phyloP scores from a whole-genome alignment of 805 yeast genomes.

The Pichia scutulata region DNA sequence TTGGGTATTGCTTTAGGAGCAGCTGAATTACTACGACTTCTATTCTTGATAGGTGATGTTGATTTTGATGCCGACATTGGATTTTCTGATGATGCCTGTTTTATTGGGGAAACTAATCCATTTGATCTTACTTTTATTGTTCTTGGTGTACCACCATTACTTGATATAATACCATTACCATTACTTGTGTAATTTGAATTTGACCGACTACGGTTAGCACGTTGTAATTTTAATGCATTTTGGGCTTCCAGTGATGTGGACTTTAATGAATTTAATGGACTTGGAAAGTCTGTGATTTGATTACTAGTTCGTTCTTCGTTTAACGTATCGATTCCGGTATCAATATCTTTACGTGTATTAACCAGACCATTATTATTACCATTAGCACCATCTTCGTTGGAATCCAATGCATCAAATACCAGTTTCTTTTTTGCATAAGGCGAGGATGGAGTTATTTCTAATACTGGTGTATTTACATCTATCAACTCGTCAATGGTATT shows the following conservation, averaged over 20 bases:
- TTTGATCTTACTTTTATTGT: background rate
- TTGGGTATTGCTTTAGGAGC: background rate
- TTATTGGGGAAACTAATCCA: background rate
- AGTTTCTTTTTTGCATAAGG: background rate
- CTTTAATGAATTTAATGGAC: constrained; percentile 27
- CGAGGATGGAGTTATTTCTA: background rate
- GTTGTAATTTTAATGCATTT: constrained; percentile 11
- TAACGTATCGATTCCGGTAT: background rate
- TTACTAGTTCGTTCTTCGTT: background rate
- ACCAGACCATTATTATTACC: background rate
- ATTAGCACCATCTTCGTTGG: background rate
- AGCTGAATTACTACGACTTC: constrained; percentile 19
- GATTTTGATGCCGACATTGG: constrained; percentile 9
- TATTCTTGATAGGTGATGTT: constrained; percentile 10
- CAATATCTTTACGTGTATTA: background rate
- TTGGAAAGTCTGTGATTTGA: constrained; percentile 13
- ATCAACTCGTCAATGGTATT: background rate
- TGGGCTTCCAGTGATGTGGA: constrained; percentile 16
- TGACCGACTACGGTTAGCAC: constrained; percentile 21
- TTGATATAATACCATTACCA: background rate
- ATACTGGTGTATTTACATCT: background rate
- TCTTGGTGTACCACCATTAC: background rate
- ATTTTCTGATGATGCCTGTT: background rate
- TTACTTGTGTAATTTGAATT: constrained; percentile 16
- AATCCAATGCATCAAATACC: background rate